Evolutionary conservation across 176 grass and related monocot species (phyloP), one percentile per base, ranked within the genome.

Genomic region (Hsuehochloa calcarea): DNA sequence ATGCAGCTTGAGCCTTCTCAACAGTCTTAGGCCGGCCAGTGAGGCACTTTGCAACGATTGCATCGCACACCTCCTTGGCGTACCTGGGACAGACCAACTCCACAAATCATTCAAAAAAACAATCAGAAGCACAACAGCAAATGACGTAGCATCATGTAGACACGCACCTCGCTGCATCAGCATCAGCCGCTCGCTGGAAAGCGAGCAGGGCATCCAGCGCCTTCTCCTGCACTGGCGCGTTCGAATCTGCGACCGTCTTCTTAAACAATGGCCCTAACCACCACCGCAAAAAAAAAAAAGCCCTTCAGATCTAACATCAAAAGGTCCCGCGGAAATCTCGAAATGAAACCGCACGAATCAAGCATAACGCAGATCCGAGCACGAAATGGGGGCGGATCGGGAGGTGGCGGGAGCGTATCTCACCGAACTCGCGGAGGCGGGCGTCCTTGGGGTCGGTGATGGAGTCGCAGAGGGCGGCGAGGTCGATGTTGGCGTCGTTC

Each of bases 401-500:
- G 59, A 51, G 52, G 70, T 2, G 31, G n/a, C 0, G 65, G 70
- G 62, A 59, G 68, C 55, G 45, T 40, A 20, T n/a, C 92, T 94
- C 86, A 99, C 96, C 96, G 35, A 99, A 96, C 77, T 99, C 96
- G 56, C 85, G 92, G 52, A 99, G 91, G 55, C 96, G 96, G 56
- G 90, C 44, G 87, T 99, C 96, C 86, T 99, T 99, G 64, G 96
- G 93, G 94, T 99, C 96, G 66, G 92, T 94, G 84, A 99, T 92
- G 72, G 90, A 89, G 52, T 94, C 91, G 82, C 93, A 99, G 37
- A 96, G 62, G 22, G 93, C 84, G 59, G 93, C 90, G 77, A 99
- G 93, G 88, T 99, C 96, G 87, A 99, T 94, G 87, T 99, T 99
- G 22, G 91, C 96, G 82, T 99, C 96, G 72, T 99, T 99, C 49